Base-by-base conservation (phyloP, 768 basidiomycete species). In the Kwoniella bestiolae region DNA sequence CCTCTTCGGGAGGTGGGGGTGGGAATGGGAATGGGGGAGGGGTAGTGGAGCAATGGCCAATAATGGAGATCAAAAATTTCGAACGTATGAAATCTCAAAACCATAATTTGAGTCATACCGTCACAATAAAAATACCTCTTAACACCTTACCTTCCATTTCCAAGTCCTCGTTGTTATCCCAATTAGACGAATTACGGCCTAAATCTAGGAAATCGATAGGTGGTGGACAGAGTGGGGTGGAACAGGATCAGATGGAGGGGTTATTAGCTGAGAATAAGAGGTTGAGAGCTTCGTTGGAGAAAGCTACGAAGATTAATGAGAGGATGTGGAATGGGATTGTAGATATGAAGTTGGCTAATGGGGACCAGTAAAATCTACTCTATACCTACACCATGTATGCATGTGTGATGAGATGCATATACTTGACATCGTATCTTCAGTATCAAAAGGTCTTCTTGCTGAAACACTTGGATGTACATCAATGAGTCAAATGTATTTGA, bases 251-350 rank as follows among this genome's bases (percentile, higher is more conserved):
- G 55, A 56, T 93, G 11, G 75, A 84, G 16, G 87, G 89, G 71
- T 86, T 95, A 1, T 89, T 93, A 80, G 80, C 83, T 2, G 92
- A 96, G 79, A 85, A 93, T 7, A 84, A 83, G 55, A 82, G 79
- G 26, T 80, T 95, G 63, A 86, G 84, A 50, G 86, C 87, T 50
- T 89, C 92, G 66, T 83, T 97, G 5, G 86, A 87, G 28, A 89
- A 87, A 77, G 94, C 94, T 4, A 92, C 93, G 75, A 87, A 89
- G n/a, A 85, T 96, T 65, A 97, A 96, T 72, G 92, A 96, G 75
- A 85, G 86, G 57, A 95, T 96, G 89, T 96, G 94, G 94, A 89
- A 91, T 69, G 86, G 85, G 2, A 86, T 93, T 1, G 90, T 94
- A 29, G 88, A 90, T 69, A 60, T 74, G 41, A 66, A 70, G 16